These are phyloP conservation scores for Ophiocordyceps australis DNA, from an alignment of 2,329 filamentous ascomycete genomes.

Conservation along the genomic window DNA sequence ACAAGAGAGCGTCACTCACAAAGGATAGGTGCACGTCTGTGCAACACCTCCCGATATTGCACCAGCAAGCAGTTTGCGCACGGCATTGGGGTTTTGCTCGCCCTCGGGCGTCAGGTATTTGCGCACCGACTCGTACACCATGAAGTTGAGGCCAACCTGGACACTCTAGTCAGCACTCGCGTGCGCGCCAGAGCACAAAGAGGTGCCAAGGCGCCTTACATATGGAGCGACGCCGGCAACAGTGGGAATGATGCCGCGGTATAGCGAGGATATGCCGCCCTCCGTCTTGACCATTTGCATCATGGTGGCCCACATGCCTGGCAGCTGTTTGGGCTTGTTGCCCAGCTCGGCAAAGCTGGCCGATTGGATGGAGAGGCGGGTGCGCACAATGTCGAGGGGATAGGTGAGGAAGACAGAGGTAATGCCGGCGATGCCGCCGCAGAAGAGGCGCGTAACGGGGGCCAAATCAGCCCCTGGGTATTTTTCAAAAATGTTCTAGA, in stretches of 20 bases:
- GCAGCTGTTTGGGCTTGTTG: conserved; percentile 45
- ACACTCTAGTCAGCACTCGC: no score
- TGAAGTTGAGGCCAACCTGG: conserved; percentile 89
- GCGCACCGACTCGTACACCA: conserved; percentile 87
- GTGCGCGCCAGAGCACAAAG: no score
- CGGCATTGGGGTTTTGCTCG: conserved; percentile 60
- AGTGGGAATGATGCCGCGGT: conserved; percentile 84
- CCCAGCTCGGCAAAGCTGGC: conserved; percentile 79
- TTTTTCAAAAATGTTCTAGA: conserved; percentile 62
- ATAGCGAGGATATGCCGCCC: conserved; percentile 71
- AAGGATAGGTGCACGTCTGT: conserved; percentile 95
- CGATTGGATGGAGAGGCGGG: conserved; percentile 87
- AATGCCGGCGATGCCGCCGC: conserved; percentile 80
- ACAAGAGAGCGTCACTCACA: conserved; percentile 39
- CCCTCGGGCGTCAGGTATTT: conserved; percentile 75
- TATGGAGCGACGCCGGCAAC: conserved; percentile 93
- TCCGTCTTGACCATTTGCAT: conserved; percentile 75
- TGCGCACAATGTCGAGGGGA: conserved; percentile 92
- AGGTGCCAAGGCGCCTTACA: no score
- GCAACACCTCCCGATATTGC: conserved; percentile 92
- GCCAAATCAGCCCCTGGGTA: conserved; percentile 56
- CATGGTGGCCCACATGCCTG: conserved; percentile 86
- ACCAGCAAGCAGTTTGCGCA: conserved; percentile 73
- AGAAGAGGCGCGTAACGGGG: conserved; percentile 62
- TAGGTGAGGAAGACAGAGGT: conserved; percentile 94